Evolutionary conservation across 2,329 filamentous ascomycete genomes (phyloP), one percentile per base, ranked within the genome.

Genomic region (Scedosporium minutisporum): DNA sequence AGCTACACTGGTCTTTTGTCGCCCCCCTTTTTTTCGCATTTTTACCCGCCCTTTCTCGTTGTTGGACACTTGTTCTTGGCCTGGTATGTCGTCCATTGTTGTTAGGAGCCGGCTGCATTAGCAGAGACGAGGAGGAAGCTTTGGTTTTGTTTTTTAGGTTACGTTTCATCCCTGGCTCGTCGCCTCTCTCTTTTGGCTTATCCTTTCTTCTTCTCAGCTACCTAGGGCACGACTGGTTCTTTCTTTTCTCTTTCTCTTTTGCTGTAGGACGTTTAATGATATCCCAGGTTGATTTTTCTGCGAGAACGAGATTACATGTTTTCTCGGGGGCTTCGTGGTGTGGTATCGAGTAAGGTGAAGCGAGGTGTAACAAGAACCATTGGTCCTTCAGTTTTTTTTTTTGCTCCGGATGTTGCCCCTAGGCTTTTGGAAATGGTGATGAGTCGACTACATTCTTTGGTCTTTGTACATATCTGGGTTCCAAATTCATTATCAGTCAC

Each of bases 201-300:
- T n/a, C 14, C 2, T 6, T 27, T 58, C 27, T 58, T 58, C 12
- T 58, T 58, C 16, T 58, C 33, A 14, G 33, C 33, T 38, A 38
- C 33, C 33, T 38, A 18, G 57, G 33, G 57, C 25, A 27, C 16
- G 53, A n/a, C 25, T 25, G 53, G 25, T 23, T 33, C n/a, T n/a
- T 57, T 42, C 33, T 38, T 42, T 41, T 61, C 55, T 60, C 25
- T n/a, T 18, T 53, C 33, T 60, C 16, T 48, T 29, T n/a, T 21
- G 29, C 21, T 9, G n/a, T 16, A 58, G 33, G 33, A 51, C 21
- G 25, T 61, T 25, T 16, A 61, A 61, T 61, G 60, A 61, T 61
- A 61, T 61, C 60, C 60, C 60, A 42, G 46, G 4, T 53, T 61
- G 18, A 14, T 23, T 46, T 60, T 21, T 14, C 18, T 14, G 5